These are phyloP conservation scores for Sambucus nigra DNA, from an alignment of 129 eudicot species.

Conservation along the genomic window DNA sequence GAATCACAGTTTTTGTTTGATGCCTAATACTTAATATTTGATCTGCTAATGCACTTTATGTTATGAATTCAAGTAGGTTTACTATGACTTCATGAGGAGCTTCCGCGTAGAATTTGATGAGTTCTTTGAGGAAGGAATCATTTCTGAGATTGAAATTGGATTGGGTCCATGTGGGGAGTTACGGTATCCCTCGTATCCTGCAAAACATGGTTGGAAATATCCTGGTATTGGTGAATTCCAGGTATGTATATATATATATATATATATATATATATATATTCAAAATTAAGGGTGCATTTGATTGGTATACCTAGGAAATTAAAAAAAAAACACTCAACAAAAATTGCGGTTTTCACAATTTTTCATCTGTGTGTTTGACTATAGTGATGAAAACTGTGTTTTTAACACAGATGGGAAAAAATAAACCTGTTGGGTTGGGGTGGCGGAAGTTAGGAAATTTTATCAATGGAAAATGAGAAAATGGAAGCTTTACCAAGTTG, in stretches of 20 bases:
- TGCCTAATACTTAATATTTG: not conserved
- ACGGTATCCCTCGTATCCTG: constrained; percentile 85
- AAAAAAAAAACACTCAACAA: too few species aligned
- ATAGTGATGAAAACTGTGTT: too few species aligned
- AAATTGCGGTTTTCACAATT: too few species aligned
- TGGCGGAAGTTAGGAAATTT: too few species aligned
- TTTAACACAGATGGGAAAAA: too few species aligned
- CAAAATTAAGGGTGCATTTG: not conserved
- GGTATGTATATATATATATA: too few species aligned
- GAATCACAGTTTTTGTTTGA: not conserved
- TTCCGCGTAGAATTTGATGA: constrained; percentile 67
- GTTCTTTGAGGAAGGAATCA: constrained; percentile 54
- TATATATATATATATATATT: not conserved
- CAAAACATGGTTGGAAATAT: constrained; percentile 73
- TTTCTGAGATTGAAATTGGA: constrained; percentile 71
- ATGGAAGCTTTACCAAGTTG: too few species aligned
- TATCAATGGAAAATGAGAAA: not conserved
- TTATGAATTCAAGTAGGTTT: constrained; percentile 37
- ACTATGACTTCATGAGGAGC: constrained; percentile 84
- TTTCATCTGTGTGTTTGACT: too few species aligned
- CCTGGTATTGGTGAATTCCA: constrained; percentile 96
- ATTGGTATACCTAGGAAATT: not conserved
- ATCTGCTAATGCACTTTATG: not conserved
- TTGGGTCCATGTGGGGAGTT: constrained; percentile 84
- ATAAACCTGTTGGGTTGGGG: too few species aligned